These are phyloP conservation scores for Neurospora intermedia DNA, from an alignment of 495 filamentous ascomycete species.

Conservation along the genomic window DNA sequence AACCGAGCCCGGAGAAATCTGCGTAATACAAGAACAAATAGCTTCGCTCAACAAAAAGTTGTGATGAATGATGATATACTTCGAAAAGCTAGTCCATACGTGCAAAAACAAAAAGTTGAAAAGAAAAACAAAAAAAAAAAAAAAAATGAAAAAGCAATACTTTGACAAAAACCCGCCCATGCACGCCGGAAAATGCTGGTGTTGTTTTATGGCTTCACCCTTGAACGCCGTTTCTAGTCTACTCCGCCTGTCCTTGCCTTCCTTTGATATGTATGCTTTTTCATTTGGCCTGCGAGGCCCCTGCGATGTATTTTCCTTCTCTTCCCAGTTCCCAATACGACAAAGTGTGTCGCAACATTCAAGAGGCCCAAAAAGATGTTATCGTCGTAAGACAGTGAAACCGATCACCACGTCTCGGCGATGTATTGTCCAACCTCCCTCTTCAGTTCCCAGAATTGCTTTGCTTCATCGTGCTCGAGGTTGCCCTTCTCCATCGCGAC, in stretches of 20 bases:
- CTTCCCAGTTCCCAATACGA: not conserved
- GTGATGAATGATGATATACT: not conserved
- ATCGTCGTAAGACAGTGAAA: not conserved
- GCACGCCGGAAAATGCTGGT: not conserved
- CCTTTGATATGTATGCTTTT: not conserved
- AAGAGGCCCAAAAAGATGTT: not conserved
- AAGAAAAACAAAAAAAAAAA: not conserved
- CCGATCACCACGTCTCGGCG: slow-evolving; percentile 55
- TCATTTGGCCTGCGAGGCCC: not conserved
- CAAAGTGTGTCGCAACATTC: not conserved
- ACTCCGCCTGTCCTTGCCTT: not conserved
- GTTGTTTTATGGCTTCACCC: not conserved
- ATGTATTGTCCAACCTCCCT: slow-evolving; percentile 80
- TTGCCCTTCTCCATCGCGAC: slow-evolving; percentile 74
- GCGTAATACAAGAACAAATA: not conserved
- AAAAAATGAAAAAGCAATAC: not conserved
- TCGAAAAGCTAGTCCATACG: not conserved
- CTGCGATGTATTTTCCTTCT: not conserved
- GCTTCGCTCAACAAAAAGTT: not conserved
- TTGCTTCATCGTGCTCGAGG: slow-evolving; percentile 58
- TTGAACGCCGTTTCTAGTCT: not conserved
- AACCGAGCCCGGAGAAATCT: not conserved
- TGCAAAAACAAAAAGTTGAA: not conserved
- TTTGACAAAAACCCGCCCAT: not conserved
- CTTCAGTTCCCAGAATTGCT: slow-evolving; percentile 71